A percentile compares a stretch with the other conserved stretches of the same genome.
Evolutionary conservation across 1,284 basidiomycete species (phyloP).

Genomic region (Apiotrichum laibachii): DNA sequence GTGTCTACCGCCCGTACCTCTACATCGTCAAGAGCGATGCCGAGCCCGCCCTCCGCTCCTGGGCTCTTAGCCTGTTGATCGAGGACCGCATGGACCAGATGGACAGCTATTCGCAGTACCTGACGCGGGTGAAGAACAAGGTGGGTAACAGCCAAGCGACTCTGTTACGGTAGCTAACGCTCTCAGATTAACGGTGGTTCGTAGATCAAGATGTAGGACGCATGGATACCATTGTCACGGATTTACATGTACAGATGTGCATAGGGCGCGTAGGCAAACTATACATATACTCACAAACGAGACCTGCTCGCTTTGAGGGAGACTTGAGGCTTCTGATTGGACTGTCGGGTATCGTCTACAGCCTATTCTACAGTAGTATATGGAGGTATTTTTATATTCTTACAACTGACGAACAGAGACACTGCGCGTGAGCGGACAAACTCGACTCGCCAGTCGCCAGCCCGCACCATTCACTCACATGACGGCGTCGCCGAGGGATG

Average conservation of each 20-base stretch:
- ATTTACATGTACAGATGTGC: neutral
- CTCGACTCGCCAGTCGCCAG: neutral
- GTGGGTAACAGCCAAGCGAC: constrained; percentile 41
- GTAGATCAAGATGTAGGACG: constrained; percentile 10
- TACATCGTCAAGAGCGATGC: constrained; percentile 98
- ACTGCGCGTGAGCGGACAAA: neutral
- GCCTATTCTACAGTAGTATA: no score
- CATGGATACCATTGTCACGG: constrained; percentile 9
- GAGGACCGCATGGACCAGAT: constrained; percentile 94
- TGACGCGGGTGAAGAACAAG: constrained; percentile 73
- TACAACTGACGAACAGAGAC: neutral
- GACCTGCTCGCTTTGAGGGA: neutral
- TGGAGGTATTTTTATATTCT: no score
- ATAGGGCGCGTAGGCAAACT: no score
- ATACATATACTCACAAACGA: no score
- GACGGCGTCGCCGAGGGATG: neutral
- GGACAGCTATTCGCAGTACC: constrained; percentile 93
- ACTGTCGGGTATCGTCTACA: no score
- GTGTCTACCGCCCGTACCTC: constrained; percentile 89
- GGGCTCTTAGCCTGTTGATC: constrained; percentile 91
- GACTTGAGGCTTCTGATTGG: neutral
- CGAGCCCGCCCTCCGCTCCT: constrained; percentile 85
- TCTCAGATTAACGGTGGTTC: constrained; percentile 9
- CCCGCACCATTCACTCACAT: neutral
- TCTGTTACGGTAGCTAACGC: neutral